Evolutionary conservation across 805 yeast genomes (phyloP), one percentile per base, ranked within the genome.

Genomic region (Candida boleticola): DNA sequence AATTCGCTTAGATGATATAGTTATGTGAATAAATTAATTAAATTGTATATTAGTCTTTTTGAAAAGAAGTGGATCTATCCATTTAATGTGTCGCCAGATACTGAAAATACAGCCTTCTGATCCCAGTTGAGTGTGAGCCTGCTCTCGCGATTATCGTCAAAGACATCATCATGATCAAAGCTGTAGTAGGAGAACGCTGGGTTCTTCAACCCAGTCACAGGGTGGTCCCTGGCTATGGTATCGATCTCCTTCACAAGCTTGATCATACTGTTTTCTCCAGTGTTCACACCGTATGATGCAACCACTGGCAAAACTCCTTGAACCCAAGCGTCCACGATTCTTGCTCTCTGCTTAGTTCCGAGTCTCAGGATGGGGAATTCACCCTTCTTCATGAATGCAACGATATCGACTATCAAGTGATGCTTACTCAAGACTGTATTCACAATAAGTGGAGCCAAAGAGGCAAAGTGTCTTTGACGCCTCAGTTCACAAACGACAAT

Each of bases 371-470:
- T 66, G 2, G 89, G 90, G 50, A 82, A 77, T 11, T 73, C 74
- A 3, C 79, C 83, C 36, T 71, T 71, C 39, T 77, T 78, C 34
- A 86, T 79, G 63, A 92, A 93, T 0, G 89, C 84, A 29, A 93
- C 85, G 33, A 92, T 76, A 60, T 95, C 97, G 17, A 89, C 68
- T 7, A 88, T 76, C 43, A 93, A 66, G 49, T 89, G 93, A 59
- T 90, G 97, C 46, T 78, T 83, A 47, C 85, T 80, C 52, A 95
- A 66, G 0, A 92, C 79, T 14, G 82, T 81, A 49, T 87, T 84
- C 33, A 87, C 89, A 35, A 93, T 76, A 18, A 90, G 76, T 1
- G 98, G 95, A 0, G 89, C 89, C 43, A 93, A 60, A 0, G 93
- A 80, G 1, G 96, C 83, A 42, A 81, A 65, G 47, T 74, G 70